Conservation (phyloP, 257 asterid species). For the Nemophila menziesii region DNA sequence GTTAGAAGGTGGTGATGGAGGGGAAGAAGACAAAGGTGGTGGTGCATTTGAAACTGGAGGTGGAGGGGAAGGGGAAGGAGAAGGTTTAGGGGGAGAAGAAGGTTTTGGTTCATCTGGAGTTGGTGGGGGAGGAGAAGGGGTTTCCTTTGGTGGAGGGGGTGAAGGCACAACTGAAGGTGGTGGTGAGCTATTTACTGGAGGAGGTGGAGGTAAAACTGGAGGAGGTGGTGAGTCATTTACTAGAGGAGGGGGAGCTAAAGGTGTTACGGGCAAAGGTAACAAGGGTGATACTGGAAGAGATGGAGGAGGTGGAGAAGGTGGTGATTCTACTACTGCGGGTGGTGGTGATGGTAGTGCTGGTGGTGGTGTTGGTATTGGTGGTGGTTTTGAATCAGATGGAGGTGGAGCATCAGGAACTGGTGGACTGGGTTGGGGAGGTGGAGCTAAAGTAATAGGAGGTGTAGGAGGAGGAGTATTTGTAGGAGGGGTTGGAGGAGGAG, state of each 20-base stretch:
- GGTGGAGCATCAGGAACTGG: conserved; percentile 18
- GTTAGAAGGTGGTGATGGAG: conserved; percentile 32
- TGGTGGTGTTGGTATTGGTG: conserved; percentile 10
- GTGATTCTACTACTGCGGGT: neutral
- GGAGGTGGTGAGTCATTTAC: too few relatives aligned
- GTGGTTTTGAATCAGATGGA: conserved; percentile 9
- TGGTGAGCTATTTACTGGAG: conserved; percentile 24
- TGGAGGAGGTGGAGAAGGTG: conserved; percentile 18
- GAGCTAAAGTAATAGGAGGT: conserved; percentile 14
- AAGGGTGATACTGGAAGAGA: conserved; percentile 15
- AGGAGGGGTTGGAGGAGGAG: conserved; percentile 30
- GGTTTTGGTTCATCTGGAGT: conserved; percentile 21
- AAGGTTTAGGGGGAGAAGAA: conserved; percentile 32
- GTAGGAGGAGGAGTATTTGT: conserved; percentile 25
- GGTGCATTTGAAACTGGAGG: conserved; percentile 32
- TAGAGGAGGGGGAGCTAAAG: conserved; percentile 13
- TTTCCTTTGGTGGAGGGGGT: conserved; percentile 13
- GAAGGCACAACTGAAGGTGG: conserved; percentile 25
- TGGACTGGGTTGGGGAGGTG: conserved; percentile 25
- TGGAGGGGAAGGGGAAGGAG: conserved; percentile 13
- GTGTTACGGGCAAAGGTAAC: conserved; percentile 16
- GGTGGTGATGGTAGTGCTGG: conserved; percentile 11
- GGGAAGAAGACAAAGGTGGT: conserved; percentile 37
- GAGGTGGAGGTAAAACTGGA: conserved; percentile 17
- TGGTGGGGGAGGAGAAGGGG: conserved; percentile 24